Conservation (phyloP, 2,329 filamentous ascomycete species). For the Stachybotrys chartarum region DNA sequence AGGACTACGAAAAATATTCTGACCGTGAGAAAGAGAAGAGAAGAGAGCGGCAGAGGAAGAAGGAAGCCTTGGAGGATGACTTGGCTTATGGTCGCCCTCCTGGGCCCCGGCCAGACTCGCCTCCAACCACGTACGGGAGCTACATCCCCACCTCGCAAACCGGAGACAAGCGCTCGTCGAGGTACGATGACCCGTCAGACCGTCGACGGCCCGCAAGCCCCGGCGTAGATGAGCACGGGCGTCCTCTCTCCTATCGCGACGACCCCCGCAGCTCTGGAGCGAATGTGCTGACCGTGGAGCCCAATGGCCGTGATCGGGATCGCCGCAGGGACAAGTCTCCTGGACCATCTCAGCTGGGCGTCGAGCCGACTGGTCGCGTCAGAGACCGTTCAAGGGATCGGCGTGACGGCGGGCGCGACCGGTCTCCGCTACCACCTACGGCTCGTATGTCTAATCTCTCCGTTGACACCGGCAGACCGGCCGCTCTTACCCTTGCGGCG, state of each 20-base stretch:
- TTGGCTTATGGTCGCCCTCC: conserved; percentile 41
- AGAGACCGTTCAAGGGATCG: conserved; percentile 19
- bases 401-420: conserved; percentile 29
- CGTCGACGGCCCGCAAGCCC: conserved; percentile 6
- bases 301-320: conserved; percentile 25
- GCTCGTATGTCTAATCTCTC: conserved; percentile 45
- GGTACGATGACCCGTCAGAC: conserved; percentile 11
- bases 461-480: conserved; percentile 36
- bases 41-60: conserved; percentile 15
- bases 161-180: conserved; percentile 13
- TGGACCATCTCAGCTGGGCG: conserved; percentile 11
- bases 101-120: conserved; percentile 14
- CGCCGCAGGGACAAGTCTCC: conserved; percentile 21
- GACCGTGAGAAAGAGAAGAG: conserved; percentile 15
- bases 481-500: conserved; percentile 35
- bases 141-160: conserved; percentile 13
- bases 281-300: conserved; percentile 36
- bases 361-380: conserved; percentile 9
- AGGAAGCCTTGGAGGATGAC: conserved; percentile 31
- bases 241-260: conserved; percentile 14
- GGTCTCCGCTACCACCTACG: conserved; percentile 41
- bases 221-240: conserved; percentile 10
- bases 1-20: conserved; percentile 8
- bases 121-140: conserved; percentile 17
- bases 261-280: conserved; percentile 30